A percentile compares a stretch with the other conserved stretches of the same genome.
Evolutionary conservation across 495 filamentous ascomycete genomes (phyloP).

Genomic region (Xylona heveae): DNA sequence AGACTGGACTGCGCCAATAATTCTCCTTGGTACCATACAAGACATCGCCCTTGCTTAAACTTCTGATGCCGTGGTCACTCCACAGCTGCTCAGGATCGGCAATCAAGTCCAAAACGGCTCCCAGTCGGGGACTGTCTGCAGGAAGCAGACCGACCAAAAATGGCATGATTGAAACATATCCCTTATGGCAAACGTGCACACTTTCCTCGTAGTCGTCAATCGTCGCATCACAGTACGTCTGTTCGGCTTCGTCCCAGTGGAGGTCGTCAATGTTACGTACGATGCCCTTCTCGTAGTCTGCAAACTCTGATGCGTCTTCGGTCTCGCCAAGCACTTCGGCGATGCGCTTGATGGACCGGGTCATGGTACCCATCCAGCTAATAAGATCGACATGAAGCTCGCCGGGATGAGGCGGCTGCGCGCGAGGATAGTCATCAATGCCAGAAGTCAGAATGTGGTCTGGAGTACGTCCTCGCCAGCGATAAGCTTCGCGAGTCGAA

Average conservation of each 20-base stretch:
- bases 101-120: conserved; percentile 53
- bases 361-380: conserved; percentile 94
- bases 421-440: conserved; percentile 84
- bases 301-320: conserved; percentile 54
- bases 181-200: conserved; percentile 80
- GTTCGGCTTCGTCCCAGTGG: conserved; percentile 63
- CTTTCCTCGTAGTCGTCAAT: conserved; percentile 92
- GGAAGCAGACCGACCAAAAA: conserved; percentile 66
- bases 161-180: conserved; percentile 86
- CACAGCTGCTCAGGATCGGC: conserved; percentile 68
- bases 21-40: conserved; percentile 83
- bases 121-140: conserved; percentile 49
- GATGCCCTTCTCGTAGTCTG: conserved; percentile 57
- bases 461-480: conserved; percentile 81
- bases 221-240: conserved; percentile 85
- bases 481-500: conserved; percentile 74
- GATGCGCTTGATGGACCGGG: conserved; percentile 55
- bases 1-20: conserved; percentile 90
- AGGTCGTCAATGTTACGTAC: conserved; percentile 77
- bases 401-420: conserved; percentile 92
- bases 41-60: conserved; percentile 63
- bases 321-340: conserved; percentile 45
- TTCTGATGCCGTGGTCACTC: conserved; percentile 68
- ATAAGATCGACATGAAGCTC: conserved; percentile 92
- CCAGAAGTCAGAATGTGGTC: conserved; percentile 82